phyloP scores from a whole-genome alignment of 495 filamentous ascomycete species.

The Podospora fimiseda region DNA sequence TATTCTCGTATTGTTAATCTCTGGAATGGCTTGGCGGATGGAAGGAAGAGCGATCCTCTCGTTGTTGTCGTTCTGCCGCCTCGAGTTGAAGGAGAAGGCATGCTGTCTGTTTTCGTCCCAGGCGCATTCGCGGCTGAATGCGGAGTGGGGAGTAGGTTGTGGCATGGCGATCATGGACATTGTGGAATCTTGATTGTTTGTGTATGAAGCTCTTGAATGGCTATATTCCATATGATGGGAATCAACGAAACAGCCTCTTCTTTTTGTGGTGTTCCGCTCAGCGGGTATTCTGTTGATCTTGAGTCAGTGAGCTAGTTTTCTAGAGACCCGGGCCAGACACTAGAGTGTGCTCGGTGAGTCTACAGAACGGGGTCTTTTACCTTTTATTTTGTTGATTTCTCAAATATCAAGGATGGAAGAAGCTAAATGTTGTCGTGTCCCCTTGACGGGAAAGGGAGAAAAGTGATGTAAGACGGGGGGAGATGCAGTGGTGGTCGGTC shows the following conservation, averaged over 20 bases:
- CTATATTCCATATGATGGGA: conserved; percentile 21
- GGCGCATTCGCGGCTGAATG: conserved; percentile 21
- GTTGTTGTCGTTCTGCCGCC: conserved; percentile 14
- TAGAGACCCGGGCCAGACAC: background rate
- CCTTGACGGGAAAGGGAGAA: background rate
- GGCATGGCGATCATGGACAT: conserved; percentile 34
- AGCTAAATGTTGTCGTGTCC: background rate
- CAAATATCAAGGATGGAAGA: background rate
- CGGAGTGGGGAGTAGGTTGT: conserved; percentile 20
- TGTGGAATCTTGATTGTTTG: conserved; percentile 14
- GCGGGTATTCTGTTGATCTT: conserved; percentile 10
- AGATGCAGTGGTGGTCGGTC: background rate
- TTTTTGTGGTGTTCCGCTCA: conserved; percentile 14
- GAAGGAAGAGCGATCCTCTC: conserved; percentile 38
- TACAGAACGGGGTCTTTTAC: background rate
- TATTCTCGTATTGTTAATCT: conserved; percentile 22
- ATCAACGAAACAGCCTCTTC: background rate
- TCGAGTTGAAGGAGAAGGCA: conserved; percentile 12
- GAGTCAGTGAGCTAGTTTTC: conserved; percentile 1
- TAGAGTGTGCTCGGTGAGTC: background rate
- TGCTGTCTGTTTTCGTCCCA: conserved; percentile 21
- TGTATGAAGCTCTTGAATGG: conserved; percentile 12
- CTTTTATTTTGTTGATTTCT: background rate
- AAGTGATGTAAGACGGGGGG: background rate
- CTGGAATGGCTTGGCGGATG: conserved; percentile 35